Base-by-base conservation (phyloP, 2,329 filamentous ascomycete species). In the Cercospora sp. region DNA sequence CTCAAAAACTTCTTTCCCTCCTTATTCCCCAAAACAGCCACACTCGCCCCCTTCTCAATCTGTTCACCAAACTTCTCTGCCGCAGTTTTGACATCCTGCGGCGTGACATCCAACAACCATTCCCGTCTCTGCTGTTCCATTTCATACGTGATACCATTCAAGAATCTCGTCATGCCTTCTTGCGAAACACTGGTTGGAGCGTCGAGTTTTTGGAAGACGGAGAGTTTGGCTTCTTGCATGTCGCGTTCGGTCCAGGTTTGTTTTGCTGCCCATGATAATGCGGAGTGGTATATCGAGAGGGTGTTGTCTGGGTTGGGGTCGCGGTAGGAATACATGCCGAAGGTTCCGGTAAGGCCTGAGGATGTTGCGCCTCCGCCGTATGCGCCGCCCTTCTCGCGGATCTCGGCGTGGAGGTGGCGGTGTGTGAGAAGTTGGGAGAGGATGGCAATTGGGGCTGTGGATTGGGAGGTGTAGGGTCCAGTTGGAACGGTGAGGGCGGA, bases 361-460 rank as follows among this genome's bases (percentile, higher is more conserved):
- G 91, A 90, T 78, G 93, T 94, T 1, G 95, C 94, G 13, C 94
- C 93, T 23, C 93, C 95, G 55, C 95, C 95, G 74, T 99, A 99
- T 0, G 95, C 95, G 42, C 95, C 95, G 33, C 95, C 95, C 81
- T 98, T 98, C 78, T 99, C 95, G 65, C 95, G 91, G 72, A 99
- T 97, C 80, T 98, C 95, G 73, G 96, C 94, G 78, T 99, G 95
- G 30, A 99, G 85, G 77, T 97, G 92, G 80, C 97, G 97, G 82
- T 99, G 94, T 0, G 94, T 98, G 33, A 99, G 87, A 18, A 99
- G 87, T 78, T 97, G 93, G 12, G 94, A 89, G 23, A 99, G 88
- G 48, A 98, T 91, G 75, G 94, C 93, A 16, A 98, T 88, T 0
- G 93, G 87, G 1, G 95, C 92, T 48, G 91, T 89, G 63, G 91